These are phyloP conservation scores for Penicillium aurantiogriseum DNA, from an alignment of 2,329 filamentous ascomycete genomes.

Conservation along the genomic window DNA sequence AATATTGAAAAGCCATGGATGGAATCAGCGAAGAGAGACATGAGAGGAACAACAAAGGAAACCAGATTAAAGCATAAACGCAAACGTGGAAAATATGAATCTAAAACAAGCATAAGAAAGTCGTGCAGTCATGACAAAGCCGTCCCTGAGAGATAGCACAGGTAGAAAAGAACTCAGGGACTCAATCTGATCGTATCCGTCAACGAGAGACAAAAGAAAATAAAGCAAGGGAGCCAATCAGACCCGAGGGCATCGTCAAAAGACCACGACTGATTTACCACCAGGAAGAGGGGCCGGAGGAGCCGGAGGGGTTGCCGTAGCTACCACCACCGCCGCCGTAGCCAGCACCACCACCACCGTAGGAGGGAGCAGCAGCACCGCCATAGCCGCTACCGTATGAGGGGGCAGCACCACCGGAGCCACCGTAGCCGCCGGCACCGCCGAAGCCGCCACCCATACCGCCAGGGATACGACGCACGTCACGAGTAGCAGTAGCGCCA, in stretches of 20 bases:
- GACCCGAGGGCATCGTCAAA: constrained; percentile 41
- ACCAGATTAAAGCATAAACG: constrained; percentile 17
- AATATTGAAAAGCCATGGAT: constrained; percentile 30
- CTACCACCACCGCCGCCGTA: constrained; percentile 41
- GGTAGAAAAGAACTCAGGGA: constrained; percentile 30
- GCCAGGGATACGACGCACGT: constrained; percentile 74
- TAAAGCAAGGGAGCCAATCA: constrained; percentile 38
- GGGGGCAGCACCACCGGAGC: constrained; percentile 26
- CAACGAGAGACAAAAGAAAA: constrained; percentile 35
- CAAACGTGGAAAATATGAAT: constrained; percentile 13
- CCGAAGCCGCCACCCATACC: constrained; percentile 40
- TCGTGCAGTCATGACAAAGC: constrained; percentile 50
- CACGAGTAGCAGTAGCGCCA: constrained; percentile 66
- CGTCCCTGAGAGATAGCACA: constrained; percentile 35
- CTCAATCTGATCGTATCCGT: constrained; percentile 43
- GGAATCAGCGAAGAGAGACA: constrained; percentile 16
- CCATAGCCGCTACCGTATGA: constrained; percentile 34
- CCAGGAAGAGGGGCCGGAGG: constrained; percentile 52
- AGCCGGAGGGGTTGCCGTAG: constrained; percentile 51
- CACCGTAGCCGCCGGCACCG: constrained; percentile 27
- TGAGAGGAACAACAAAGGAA: constrained; percentile 18
- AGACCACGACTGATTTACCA: constrained; percentile 49
- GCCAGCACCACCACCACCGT: constrained; percentile 30
- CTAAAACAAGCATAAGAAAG: constrained; percentile 33
- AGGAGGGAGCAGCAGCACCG: constrained; percentile 26